A percentile compares a stretch with the other conserved stretches of the same genome.
Evolutionary conservation across 2,329 filamentous ascomycete species (phyloP).

Genomic region (Hypomyces perniciosus): DNA sequence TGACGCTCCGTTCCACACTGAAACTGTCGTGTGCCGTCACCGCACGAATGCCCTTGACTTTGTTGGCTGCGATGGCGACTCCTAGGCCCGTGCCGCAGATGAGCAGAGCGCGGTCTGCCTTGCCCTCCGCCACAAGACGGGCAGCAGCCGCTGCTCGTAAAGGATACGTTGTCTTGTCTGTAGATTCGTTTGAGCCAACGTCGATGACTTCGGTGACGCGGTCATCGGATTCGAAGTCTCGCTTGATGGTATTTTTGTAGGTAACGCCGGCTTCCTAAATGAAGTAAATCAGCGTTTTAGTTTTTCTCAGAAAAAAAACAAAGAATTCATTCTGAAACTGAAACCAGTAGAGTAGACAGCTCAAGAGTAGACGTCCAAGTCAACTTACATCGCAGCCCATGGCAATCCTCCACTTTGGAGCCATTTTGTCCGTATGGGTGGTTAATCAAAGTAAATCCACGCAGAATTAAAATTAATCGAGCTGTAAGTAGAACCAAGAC

Average conservation of each 20-base stretch:
- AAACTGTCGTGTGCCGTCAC: constrained; percentile 87
- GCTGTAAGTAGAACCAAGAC: not conserved
- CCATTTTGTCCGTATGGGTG: constrained; percentile 28
- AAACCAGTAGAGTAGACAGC: not conserved
- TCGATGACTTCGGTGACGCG: constrained; percentile 65
- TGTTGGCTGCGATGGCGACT: constrained; percentile 85
- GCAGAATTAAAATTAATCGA: not conserved
- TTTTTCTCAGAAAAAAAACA: too few species aligned
- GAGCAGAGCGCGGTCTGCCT: constrained; percentile 70
- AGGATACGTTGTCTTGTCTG: constrained; percentile 77
- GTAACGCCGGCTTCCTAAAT: constrained; percentile 61
- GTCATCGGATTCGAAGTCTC: constrained; percentile 60
- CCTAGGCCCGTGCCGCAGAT: constrained; percentile 85
- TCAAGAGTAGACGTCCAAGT: not conserved
- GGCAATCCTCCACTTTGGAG: constrained; percentile 46
- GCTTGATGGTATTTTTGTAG: constrained; percentile 75
- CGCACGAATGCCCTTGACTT: constrained; percentile 76
- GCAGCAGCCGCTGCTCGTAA: constrained; percentile 71
- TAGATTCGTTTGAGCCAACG: constrained; percentile 60
- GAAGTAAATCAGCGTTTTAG: not conserved
- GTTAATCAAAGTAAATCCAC: not conserved
- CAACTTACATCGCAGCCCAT: constrained; percentile 48
- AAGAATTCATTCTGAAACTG: not conserved
- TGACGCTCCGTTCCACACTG: constrained; percentile 70
- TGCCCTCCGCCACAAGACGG: constrained; percentile 52